Conservation (phyloP, 108 stramenopile genomes). For the Stephanodiscus minutulus region DNA sequence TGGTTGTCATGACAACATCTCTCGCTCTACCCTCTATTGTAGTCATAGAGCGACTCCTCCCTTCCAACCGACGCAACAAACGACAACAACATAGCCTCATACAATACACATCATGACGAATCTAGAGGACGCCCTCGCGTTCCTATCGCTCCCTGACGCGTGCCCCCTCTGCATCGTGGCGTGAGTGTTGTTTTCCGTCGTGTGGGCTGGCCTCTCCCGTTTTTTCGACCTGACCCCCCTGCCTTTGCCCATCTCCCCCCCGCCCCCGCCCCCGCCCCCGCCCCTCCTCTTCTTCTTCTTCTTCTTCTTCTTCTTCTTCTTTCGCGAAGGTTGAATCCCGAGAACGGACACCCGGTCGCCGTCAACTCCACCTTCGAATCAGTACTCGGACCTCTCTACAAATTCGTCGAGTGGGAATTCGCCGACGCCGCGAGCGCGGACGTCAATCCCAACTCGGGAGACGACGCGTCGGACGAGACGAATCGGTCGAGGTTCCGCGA, state of each 20-base stretch:
- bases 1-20: too few species aligned
- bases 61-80: too few species aligned
- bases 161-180: conserved; percentile 39
- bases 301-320: too few species aligned
- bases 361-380: conserved; percentile 41
- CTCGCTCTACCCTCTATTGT: too few species aligned
- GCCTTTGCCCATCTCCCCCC: too few species aligned
- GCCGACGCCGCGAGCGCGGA: conserved; percentile 35
- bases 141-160: conserved; percentile 37
- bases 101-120: neutral
- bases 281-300: too few species aligned
- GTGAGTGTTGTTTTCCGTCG: neutral
- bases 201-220: too few species aligned
- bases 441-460: conserved; percentile 1
- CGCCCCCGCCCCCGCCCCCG: too few species aligned
- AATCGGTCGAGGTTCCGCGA: conserved; percentile 23
- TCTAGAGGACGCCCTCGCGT: conserved; percentile 9
- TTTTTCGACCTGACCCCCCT: too few species aligned
- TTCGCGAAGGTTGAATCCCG: neutral
- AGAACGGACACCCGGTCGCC: conserved; percentile 19
- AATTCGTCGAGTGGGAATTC: conserved; percentile 46
- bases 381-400: conserved; percentile 41
- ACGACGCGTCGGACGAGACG: neutral
- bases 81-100: too few species aligned
- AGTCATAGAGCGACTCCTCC: too few species aligned